Evolutionary conservation across 345 rosid species (phyloP).

Genomic region (Ricinus communis): DNA sequence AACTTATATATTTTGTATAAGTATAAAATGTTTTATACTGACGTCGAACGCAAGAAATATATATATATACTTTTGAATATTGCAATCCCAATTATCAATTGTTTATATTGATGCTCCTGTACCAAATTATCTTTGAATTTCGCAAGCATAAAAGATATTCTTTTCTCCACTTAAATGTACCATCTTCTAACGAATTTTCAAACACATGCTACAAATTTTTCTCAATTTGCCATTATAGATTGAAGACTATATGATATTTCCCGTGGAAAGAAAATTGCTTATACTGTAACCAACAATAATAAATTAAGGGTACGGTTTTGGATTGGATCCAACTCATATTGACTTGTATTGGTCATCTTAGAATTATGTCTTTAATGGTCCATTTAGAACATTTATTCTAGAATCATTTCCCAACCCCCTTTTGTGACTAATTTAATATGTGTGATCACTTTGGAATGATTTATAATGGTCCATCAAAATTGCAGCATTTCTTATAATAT

Average conservation of each 20-base stretch:
- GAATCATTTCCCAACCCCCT: too few relatives aligned
- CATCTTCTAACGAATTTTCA: conserved; percentile 4
- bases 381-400: conserved; percentile 10
- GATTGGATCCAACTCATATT: conserved; percentile 27
- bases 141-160: conserved; percentile 7
- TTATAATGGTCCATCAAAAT: not conserved
- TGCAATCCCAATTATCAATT: not conserved
- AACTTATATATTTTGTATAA: too few relatives aligned
- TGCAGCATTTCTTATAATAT: too few relatives aligned
- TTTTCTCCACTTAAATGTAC: conserved; percentile 21
- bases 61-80: not conserved
- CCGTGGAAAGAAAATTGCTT: not conserved
- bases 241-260: not conserved
- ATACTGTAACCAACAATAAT: conserved; percentile 9
- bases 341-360: conserved; percentile 20
- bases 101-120: not conserved
- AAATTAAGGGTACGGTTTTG: not conserved
- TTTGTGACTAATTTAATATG: not conserved
- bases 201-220: not conserved
- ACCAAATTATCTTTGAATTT: conserved; percentile 18
- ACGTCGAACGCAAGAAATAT: too few relatives aligned
- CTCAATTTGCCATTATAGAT: conserved; percentile 5
- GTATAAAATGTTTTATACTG: too few relatives aligned
- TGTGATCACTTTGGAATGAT: not conserved
- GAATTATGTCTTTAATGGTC: conserved; percentile 24